These are phyloP conservation scores for Aspergillus sclerotiicarbonarius DNA, from an alignment of 495 filamentous ascomycete species.

Conservation along the genomic window DNA sequence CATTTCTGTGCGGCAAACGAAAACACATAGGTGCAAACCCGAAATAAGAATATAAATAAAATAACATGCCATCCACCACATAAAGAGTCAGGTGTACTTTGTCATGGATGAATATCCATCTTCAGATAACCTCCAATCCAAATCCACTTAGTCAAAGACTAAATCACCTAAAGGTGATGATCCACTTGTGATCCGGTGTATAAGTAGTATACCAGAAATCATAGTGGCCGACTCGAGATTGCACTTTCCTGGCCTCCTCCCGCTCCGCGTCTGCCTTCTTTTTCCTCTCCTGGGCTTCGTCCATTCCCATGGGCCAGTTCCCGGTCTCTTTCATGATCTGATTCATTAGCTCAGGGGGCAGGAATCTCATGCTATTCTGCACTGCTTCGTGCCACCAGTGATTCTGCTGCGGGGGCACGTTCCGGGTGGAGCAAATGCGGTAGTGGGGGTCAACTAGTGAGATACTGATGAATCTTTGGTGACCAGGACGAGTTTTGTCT, in stretches of 20 bases:
- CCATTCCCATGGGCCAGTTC: not conserved
- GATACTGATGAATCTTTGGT: constrained; percentile 13
- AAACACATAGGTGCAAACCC: no score
- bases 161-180: no score
- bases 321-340: not conserved
- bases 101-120: no score
- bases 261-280: not conserved
- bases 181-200: no score
- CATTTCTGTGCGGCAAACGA: no score
- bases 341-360: not conserved
- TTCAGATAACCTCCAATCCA: no score
- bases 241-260: not conserved
- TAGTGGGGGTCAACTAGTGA: constrained; percentile 14
- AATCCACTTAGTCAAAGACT: no score
- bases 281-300: not conserved
- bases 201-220: not conserved
- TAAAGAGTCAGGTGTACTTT: no score
- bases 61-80: no score
- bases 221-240: not conserved
- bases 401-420: constrained; percentile 14
- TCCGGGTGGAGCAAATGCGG: constrained; percentile 16
- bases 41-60: no score
- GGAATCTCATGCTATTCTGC: not conserved
- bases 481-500: constrained; percentile 8
- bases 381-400: not conserved